phyloP scores from a whole-genome alignment of 2,329 filamentous ascomycete genomes.

The Fusarium sp. region DNA sequence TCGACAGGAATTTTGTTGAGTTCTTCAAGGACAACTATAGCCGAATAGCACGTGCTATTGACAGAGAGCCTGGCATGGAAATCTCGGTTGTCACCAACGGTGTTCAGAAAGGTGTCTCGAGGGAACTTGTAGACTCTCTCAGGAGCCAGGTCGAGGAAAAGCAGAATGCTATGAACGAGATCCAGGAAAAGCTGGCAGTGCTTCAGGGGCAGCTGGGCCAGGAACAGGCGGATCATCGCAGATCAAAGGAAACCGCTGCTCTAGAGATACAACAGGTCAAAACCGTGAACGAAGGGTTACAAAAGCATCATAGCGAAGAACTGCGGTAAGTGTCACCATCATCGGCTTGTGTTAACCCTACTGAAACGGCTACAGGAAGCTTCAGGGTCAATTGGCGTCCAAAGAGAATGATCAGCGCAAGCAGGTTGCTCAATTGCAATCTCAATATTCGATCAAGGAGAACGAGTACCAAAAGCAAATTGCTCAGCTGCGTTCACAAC shows the following conservation, averaged over 20 bases:
- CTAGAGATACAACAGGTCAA: constrained; percentile 61
- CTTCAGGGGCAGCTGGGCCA: constrained; percentile 72
- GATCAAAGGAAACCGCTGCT: constrained; percentile 66
- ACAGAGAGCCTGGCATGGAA: constrained; percentile 90
- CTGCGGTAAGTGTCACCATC: constrained; percentile 58
- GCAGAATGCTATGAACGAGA: constrained; percentile 63
- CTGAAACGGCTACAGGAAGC: constrained; percentile 43
- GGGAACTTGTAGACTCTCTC: constrained; percentile 89
- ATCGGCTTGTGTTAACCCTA: neutral
- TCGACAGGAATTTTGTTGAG: constrained; percentile 88
- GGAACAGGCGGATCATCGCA: constrained; percentile 78
- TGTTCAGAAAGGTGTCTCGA: constrained; percentile 89
- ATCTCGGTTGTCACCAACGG: constrained; percentile 83
- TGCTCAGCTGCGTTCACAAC: constrained; percentile 38
- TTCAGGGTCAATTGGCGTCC: constrained; percentile 47
- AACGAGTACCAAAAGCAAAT: constrained; percentile 45
- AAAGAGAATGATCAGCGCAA: constrained; percentile 50
- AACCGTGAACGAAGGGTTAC: constrained; percentile 76
- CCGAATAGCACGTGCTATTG: constrained; percentile 83
- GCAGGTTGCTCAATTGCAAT: constrained; percentile 45
- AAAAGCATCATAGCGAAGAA: constrained; percentile 76
- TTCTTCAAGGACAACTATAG: constrained; percentile 98
- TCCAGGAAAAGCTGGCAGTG: constrained; percentile 58
- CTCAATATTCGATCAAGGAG: constrained; percentile 47
- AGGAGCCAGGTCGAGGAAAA: constrained; percentile 82